Percentiles rank a stretch among this genome's conserved stretches.
Conservation (phyloP, 805 yeast genomes). For the Kurtzmaniella fragi region DNA sequence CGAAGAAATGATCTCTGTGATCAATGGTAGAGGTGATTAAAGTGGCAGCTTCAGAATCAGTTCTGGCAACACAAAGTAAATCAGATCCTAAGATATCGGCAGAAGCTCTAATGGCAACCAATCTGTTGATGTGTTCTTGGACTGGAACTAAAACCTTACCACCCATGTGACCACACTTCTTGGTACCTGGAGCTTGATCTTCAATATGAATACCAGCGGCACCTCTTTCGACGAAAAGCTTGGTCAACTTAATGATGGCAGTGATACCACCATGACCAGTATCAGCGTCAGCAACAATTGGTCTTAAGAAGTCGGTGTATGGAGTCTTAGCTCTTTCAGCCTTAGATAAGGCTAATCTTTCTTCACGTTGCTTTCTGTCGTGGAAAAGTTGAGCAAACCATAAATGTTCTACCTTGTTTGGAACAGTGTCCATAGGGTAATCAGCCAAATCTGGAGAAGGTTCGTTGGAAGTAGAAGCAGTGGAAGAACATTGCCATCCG, state of each 20-base stretch:
- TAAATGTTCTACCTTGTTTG: constrained; percentile 95
- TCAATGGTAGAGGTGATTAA: constrained; percentile 91
- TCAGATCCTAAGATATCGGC: constrained; percentile 92
- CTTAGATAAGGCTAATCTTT: constrained; percentile 56
- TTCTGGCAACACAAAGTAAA: constrained; percentile 85
- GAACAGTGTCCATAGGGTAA: constrained; percentile 98
- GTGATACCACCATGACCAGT: constrained; percentile 99
- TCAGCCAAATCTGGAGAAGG: constrained; percentile 98
- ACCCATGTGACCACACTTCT: constrained; percentile 99
- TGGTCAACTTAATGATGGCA: constrained; percentile 91
- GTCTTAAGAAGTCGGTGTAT: constrained; percentile 83
- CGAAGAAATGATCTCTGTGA: constrained; percentile 88
- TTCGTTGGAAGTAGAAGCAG: constrained; percentile 95
- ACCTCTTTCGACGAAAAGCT: constrained; percentile 94
- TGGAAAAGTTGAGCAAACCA: constrained; percentile 97
- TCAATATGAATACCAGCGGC: constrained; percentile 99
- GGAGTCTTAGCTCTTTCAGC: constrained; percentile 66
- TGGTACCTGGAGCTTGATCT: constrained; percentile 98
- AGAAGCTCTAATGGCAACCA: constrained; percentile 89
- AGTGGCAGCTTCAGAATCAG: constrained; percentile 97
- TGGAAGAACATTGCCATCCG: constrained; percentile 98
- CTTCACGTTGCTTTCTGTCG: constrained; percentile 93
- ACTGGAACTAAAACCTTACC: constrained; percentile 97
- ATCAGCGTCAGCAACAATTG: constrained; percentile 96
- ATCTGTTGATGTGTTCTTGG: constrained; percentile 93